Evolutionary conservation across 352 stramenopile species (phyloP), one percentile per base, ranked within the genome.

Genomic region (Phytophthora cryptogea): DNA sequence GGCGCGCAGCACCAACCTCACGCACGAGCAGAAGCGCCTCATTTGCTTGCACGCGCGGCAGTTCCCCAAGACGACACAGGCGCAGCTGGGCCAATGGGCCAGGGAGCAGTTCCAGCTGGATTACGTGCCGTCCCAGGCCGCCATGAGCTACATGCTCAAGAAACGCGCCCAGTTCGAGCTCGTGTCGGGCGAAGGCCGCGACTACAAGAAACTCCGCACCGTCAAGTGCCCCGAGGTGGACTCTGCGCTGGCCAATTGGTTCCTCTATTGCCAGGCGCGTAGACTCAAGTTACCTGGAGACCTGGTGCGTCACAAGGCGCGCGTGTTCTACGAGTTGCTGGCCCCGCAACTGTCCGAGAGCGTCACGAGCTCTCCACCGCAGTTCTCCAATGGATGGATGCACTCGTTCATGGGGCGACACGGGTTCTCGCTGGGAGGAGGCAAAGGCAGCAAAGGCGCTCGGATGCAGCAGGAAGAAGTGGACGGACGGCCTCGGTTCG

Each of bases 341-440:
- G 59, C 66, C 2, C 62, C 76, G 26, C 66, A 79, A n/a, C 45
- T 76, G 32, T 53, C 59, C 9, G 54, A 66, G 44, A 68, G 55
- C 41, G 51, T 69, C 39, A 64, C 67, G 13, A 59, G 63, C 36
- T 59, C 79, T 8, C 72, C 77, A 40, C 84, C 83, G 32, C 80
- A 90, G 63, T 94, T 94, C 54, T 94, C 83, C n/a, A 94, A 94
- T 59, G 85, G 85, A 1, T 94, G 85, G 85, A 76, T 94, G 71
- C 83, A 90, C 53, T 92, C 82, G 28, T 94, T 92, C 51, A 85
- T 92, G 69, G 77, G 72, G 4, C 71, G 84, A 39, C 81, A 93
- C 46, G 81, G 83, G 0, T 92, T 92, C 50, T 80, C 78, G 28
- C 47, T 72, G 1, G 63, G 54, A 36, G 59, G 59, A 40, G 54